Evolutionary conservation across 768 basidiomycete species (phyloP).

Genomic region (Leccinellum albellum): DNA sequence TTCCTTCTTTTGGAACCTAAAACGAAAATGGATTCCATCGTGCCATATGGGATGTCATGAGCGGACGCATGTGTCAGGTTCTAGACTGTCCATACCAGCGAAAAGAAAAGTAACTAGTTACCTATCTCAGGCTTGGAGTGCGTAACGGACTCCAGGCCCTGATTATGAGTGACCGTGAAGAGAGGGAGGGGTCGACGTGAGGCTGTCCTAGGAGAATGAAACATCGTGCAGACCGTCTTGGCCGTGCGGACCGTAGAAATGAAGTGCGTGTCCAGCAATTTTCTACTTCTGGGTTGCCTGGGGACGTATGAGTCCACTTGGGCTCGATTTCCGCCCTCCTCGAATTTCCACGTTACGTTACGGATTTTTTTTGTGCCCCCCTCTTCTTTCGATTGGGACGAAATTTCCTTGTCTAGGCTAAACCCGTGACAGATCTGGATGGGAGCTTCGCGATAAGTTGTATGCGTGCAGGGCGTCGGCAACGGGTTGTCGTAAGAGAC

Average conservation of each 20-base stretch:
- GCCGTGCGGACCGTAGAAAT: background rate
- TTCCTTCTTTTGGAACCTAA: slow-evolving; percentile 1
- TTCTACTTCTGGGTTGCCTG: slow-evolving; percentile 8
- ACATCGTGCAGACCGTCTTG: background rate
- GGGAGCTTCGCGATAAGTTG: slow-evolving; percentile 17
- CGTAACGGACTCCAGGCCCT: slow-evolving; percentile 6
- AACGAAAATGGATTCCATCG: slow-evolving; percentile 6
- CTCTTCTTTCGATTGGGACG: slow-evolving; percentile 2
- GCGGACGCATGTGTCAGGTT: slow-evolving; percentile 18
- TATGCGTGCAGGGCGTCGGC: slow-evolving; percentile 10
- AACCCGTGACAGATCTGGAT: slow-evolving; percentile 8
- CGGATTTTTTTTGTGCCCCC: slow-evolving; percentile 6
- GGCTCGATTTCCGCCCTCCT: slow-evolving; percentile 19
- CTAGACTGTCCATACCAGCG: slow-evolving; percentile 7
- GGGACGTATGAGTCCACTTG: slow-evolving; percentile 5
- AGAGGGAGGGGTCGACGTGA: background rate
- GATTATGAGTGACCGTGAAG: background rate
- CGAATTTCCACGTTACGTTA: slow-evolving; percentile 28
- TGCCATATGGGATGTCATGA: slow-evolving; percentile 6
- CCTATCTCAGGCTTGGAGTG: slow-evolving; percentile 6
- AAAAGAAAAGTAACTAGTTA: slow-evolving; percentile 1
- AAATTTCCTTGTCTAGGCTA: slow-evolving; percentile 13
- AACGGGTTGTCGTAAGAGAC: slow-evolving; percentile 22
- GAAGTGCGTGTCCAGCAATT: background rate
- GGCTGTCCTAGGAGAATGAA: slow-evolving; percentile 22